phyloP scores from a whole-genome alignment of 2,329 filamentous ascomycete species.

The Clarireedia sp. region DNA sequence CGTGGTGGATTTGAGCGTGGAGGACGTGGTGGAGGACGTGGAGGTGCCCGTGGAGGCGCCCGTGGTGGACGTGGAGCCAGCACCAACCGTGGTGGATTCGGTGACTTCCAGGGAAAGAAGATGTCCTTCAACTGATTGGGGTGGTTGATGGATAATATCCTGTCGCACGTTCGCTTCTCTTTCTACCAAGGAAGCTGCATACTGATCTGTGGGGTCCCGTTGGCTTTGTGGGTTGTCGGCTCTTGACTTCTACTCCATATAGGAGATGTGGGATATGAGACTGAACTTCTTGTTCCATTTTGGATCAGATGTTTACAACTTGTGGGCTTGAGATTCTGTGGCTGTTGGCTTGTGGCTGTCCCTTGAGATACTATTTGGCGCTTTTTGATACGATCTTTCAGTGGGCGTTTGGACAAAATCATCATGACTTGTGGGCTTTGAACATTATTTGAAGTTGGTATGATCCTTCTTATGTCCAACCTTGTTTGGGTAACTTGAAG shows the following conservation, averaged over 20 bases:
- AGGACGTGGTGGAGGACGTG: conserved; percentile 33
- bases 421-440: conserved; percentile 26
- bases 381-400: conserved; percentile 23
- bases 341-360: conserved; percentile 30
- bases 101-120: conserved; percentile 50
- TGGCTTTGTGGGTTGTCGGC: conserved; percentile 32
- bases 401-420: conserved; percentile 23
- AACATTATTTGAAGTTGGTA: conserved; percentile 28
- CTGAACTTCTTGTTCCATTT: conserved; percentile 17
- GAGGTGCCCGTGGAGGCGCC: conserved; percentile 35
- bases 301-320: conserved; percentile 15
- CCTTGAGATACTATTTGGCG: conserved; percentile 11
- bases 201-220: conserved; percentile 27
- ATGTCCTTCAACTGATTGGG: conserved; percentile 32
- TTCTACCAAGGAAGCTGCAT: conserved; percentile 11
- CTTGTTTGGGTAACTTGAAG: conserved; percentile 21
- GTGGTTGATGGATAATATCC: conserved; percentile 14
- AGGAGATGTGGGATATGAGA: conserved; percentile 32
- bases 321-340: conserved; percentile 29
- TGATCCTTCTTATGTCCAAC: conserved; percentile 27
- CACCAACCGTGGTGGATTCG: conserved; percentile 42
- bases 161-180: conserved; percentile 22
- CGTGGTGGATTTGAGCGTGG: conserved; percentile 33
- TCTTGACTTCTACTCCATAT: conserved; percentile 30
- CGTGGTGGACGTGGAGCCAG: background rate